phyloP scores from a whole-genome alignment of 495 filamentous ascomycete species.

The Penicillium crystallinum region DNA sequence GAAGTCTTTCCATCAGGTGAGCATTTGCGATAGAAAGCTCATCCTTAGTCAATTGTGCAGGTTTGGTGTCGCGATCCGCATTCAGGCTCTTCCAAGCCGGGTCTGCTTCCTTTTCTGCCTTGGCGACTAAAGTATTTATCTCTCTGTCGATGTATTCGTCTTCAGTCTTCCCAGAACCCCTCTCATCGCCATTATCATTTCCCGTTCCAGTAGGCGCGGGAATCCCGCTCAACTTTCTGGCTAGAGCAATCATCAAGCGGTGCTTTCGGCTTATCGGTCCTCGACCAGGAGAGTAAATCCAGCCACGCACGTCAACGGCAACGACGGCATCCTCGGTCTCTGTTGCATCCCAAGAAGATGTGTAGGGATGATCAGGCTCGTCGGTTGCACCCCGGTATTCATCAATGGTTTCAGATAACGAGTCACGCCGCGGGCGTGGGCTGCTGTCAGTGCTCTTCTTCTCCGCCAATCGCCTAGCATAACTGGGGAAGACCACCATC shows the following conservation, averaged over 20 bases:
- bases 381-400: conserved; percentile 33
- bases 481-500: conserved; percentile 91
- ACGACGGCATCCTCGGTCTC: conserved; percentile 78
- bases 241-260: conserved; percentile 75
- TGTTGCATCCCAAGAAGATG: conserved; percentile 59
- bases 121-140: conserved; percentile 66
- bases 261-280: conserved; percentile 88
- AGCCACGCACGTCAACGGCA: conserved; percentile 86
- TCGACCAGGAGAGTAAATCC: conserved; percentile 81
- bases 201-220: conserved; percentile 52
- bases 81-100: conserved; percentile 52
- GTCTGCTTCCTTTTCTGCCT: conserved; percentile 64
- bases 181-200: conserved; percentile 24
- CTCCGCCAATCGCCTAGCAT: conserved; percentile 61
- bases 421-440: conserved; percentile 20
- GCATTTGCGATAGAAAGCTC: conserved; percentile 77
- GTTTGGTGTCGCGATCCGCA: conserved; percentile 23
- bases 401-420: conserved; percentile 33
- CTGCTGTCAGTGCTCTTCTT: conserved; percentile 21
- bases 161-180: conserved; percentile 32
- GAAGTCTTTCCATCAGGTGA: conserved; percentile 78
- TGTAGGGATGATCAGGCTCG: conserved; percentile 12
- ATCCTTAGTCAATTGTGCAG: conserved; percentile 56
- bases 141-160: conserved; percentile 62
- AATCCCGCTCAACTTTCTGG: conserved; percentile 78